Conservation (phyloP, 2,329 filamentous ascomycete species). For the Trichoderma afroharzianum region DNA sequence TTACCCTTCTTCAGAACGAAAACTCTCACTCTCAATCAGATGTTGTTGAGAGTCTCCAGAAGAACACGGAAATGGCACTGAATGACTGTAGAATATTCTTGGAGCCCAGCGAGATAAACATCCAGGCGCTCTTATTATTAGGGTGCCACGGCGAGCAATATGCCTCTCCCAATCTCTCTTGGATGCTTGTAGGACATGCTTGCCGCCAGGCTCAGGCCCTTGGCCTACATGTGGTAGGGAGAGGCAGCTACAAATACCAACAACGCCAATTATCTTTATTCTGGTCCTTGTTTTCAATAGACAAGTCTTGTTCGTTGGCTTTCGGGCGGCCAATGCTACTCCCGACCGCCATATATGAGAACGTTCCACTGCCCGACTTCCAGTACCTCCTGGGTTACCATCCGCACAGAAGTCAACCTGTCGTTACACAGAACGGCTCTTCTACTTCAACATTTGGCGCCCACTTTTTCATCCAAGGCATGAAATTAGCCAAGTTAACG, state of each 20-base stretch:
- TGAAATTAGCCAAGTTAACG: neutral
- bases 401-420: neutral
- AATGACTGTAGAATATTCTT: conserved; percentile 9
- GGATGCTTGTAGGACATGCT: conserved; percentile 16
- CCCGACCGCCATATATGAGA: neutral
- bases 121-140: conserved; percentile 6
- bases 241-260: neutral
- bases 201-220: conserved; percentile 11
- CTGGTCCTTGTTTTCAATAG: conserved; percentile 12
- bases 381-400: neutral
- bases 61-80: conserved; percentile 2
- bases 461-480: neutral
- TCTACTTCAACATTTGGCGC: neutral
- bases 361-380: neutral
- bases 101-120: conserved; percentile 10
- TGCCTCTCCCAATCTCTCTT: conserved; percentile 10
- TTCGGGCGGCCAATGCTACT: conserved; percentile 10
- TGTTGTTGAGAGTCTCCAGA: neutral
- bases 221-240: neutral
- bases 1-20: neutral
- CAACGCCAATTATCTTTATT: conserved; percentile 8
- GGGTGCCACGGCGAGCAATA: conserved; percentile 6
- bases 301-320: conserved; percentile 14
- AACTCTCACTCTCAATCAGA: neutral
- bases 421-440: neutral